These are phyloP conservation scores for Rubroshorea leprosula DNA, from an alignment of 345 rosid species.

Conservation along the genomic window DNA sequence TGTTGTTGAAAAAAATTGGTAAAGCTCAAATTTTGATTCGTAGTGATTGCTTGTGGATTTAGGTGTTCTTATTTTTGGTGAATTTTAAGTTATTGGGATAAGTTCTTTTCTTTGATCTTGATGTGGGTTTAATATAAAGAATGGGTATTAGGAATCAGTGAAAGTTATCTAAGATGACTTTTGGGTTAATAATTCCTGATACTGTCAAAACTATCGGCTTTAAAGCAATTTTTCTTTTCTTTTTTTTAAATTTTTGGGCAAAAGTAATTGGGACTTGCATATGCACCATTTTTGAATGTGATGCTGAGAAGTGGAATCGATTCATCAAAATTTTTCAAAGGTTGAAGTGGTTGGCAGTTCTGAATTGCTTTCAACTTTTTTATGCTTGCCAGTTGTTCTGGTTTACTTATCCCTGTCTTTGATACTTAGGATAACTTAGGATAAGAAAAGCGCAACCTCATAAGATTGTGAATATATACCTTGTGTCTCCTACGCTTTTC, in stretches of 20 bases:
- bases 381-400: neutral
- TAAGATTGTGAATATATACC: neutral
- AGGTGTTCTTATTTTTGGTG: too few relatives aligned
- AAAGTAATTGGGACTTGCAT: neutral
- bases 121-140: too few relatives aligned
- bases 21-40: too few relatives aligned
- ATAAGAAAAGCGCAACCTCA: too few relatives aligned
- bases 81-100: too few relatives aligned
- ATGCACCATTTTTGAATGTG: neutral
- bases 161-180: neutral
- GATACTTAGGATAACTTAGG: neutral
- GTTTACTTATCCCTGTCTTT: neutral
- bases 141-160: neutral
- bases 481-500: too few relatives aligned
- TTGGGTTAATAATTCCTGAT: neutral
- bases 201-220: neutral
- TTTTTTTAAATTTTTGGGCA: neutral
- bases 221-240: neutral
- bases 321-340: neutral
- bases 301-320: neutral
- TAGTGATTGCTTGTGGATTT: too few relatives aligned
- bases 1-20: too few relatives aligned
- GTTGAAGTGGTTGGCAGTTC: neutral
- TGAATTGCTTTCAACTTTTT: neutral
- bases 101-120: too few relatives aligned